These are phyloP conservation scores for Physcomitrium patens DNA, from an alignment of 225 moss, liverwort and hornwort species.

Conservation along the genomic window DNA sequence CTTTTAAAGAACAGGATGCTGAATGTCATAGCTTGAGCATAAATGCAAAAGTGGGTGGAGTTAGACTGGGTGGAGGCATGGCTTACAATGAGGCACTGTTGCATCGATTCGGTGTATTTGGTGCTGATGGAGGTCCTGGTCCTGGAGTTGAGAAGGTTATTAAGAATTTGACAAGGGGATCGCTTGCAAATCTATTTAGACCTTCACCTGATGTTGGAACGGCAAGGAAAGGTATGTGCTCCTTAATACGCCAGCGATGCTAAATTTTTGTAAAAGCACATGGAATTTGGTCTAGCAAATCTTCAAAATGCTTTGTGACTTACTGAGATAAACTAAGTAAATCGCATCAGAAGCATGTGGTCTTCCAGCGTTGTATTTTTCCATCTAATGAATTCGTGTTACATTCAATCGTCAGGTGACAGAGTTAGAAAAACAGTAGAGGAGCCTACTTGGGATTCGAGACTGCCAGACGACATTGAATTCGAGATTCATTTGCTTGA, in stretches of 20 bases:
- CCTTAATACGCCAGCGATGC: background rate
- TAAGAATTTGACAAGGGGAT: slow-evolving; percentile 73
- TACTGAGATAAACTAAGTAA: slow-evolving; percentile 14
- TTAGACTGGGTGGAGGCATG: slow-evolving; percentile 93
- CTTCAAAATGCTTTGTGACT: background rate
- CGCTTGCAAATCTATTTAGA: slow-evolving; percentile 77
- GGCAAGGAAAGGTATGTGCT: slow-evolving; percentile 62
- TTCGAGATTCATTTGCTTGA: slow-evolving; percentile 92
- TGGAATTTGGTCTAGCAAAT: background rate
- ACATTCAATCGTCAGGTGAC: slow-evolving; percentile 37
- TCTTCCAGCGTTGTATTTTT: background rate
- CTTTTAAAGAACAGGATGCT: slow-evolving; percentile 77
- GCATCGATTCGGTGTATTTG: slow-evolving; percentile 94
- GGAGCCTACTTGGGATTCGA: slow-evolving; percentile 78
- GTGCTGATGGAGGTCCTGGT: slow-evolving; percentile 87
- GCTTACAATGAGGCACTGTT: slow-evolving; percentile 89
- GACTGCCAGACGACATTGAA: slow-evolving; percentile 83
- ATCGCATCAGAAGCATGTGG: background rate
- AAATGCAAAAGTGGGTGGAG: slow-evolving; percentile 81
- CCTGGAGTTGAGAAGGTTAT: slow-evolving; percentile 86
- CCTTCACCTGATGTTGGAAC: slow-evolving; percentile 58
- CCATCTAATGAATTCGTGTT: slow-evolving; percentile 12
- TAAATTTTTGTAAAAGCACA: background rate
- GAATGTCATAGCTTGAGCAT: slow-evolving; percentile 83
- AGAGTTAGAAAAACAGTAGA: slow-evolving; percentile 43